phyloP scores from a whole-genome alignment of 2,329 filamentous ascomycete species.

The Cercospora sp. region DNA sequence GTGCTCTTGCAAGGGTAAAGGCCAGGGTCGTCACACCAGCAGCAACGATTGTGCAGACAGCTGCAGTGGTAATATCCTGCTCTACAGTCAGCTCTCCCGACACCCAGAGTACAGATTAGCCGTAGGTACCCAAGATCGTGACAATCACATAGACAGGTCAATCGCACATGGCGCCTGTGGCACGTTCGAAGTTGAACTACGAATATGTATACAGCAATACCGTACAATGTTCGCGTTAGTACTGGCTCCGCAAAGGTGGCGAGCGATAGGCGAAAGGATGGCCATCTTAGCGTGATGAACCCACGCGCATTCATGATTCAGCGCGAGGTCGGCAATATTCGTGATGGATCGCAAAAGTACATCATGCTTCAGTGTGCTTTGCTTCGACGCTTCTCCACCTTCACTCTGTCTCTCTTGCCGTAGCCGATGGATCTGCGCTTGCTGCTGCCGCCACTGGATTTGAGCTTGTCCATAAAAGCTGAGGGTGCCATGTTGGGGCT shows the following conservation, averaged over 20 bases:
- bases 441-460: slow-evolving; percentile 8
- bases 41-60: background rate
- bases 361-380: background rate
- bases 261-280: background rate
- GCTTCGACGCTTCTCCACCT: background rate
- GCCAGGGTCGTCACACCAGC: background rate
- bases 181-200: background rate
- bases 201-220: background rate
- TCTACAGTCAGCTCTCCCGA: background rate
- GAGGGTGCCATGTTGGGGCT: slow-evolving; percentile 5
- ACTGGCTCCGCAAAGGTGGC: background rate
- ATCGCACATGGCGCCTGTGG: background rate
- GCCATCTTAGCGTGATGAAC: background rate
- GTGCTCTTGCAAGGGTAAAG: background rate
- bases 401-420: slow-evolving; percentile 9
- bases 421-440: slow-evolving; percentile 11
- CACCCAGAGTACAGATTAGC: background rate
- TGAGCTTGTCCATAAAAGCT: slow-evolving; percentile 7
- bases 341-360: background rate
- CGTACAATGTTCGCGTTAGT: background rate
- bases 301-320: background rate
- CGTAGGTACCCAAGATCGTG: background rate
- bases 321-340: background rate
- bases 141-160: background rate
- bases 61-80: background rate